These are phyloP conservation scores for Coffea eugenioides DNA, from an alignment of 257 asterid genomes.

Conservation along the genomic window DNA sequence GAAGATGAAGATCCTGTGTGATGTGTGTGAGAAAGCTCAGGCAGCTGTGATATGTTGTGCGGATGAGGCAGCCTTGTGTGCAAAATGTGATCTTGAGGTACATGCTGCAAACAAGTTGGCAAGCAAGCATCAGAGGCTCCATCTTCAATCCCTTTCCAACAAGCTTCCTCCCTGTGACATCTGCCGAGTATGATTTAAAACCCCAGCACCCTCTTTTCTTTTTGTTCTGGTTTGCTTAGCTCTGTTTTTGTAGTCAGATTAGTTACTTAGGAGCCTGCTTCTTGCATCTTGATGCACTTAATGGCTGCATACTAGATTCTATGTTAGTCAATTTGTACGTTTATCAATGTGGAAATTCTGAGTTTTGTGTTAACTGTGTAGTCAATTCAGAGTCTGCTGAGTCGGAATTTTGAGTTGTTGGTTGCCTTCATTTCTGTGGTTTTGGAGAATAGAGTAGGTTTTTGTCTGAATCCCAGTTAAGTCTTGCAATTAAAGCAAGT, in stretches of 20 bases:
- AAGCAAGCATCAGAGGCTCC: conserved; percentile 94
- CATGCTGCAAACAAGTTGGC: conserved; percentile 98
- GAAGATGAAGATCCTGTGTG: conserved; percentile 95
- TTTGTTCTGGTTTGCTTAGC: background rate
- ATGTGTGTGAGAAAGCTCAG: conserved; percentile 93
- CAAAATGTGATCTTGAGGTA: conserved; percentile 77
- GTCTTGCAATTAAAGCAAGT: too few relatives aligned
- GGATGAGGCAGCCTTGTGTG: conserved; percentile 94
- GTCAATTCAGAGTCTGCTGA: background rate
- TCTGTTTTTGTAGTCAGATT: background rate
- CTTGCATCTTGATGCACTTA: background rate
- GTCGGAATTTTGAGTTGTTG: background rate
- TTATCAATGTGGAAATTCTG: background rate
- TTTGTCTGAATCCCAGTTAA: too few relatives aligned
- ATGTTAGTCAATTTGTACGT: background rate
- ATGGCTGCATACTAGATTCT: background rate
- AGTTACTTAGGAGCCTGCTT: background rate
- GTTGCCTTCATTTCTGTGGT: too few relatives aligned
- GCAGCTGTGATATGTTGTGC: conserved; percentile 98
- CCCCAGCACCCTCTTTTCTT: background rate
- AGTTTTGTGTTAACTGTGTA: background rate
- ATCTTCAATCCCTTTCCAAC: conserved; percentile 69
- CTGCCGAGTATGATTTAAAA: conserved; percentile 57
- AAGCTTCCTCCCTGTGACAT: conserved; percentile 96
- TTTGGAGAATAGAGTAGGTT: background rate